phyloP scores from a whole-genome alignment of 257 asterid species.

The Gentiana dahurica region DNA sequence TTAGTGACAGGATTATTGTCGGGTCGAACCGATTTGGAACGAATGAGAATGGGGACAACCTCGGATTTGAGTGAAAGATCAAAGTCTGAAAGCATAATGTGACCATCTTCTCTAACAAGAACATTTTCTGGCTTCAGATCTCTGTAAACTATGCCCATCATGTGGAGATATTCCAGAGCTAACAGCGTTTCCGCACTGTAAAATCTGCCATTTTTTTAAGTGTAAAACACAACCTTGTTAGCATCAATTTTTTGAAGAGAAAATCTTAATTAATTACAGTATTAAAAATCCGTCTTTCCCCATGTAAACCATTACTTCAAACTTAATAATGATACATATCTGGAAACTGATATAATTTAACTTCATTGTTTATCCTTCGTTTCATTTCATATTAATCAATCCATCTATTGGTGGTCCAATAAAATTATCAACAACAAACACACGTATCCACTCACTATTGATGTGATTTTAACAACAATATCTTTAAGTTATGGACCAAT shows the following conservation, averaged over 20 bases:
- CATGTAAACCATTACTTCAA: too few relatives aligned
- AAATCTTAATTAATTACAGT: background rate
- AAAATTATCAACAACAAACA: too few relatives aligned
- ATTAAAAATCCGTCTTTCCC: background rate
- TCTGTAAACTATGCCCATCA: constrained; percentile 42
- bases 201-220: constrained; percentile 19
- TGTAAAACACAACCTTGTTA: background rate
- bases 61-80: constrained; percentile 39
- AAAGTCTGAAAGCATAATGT: constrained; percentile 45
- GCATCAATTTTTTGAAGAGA: background rate
- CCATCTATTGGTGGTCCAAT: too few relatives aligned
- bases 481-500: too few relatives aligned
- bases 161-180: constrained; percentile 40
- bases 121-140: constrained; percentile 47
- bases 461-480: too few relatives aligned
- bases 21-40: constrained; percentile 14
- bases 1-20: background rate
- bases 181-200: constrained; percentile 33
- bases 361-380: too few relatives aligned
- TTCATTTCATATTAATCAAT: too few relatives aligned
- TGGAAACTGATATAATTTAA: too few relatives aligned
- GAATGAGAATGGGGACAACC: constrained; percentile 28
- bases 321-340: too few relatives aligned
- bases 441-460: too few relatives aligned
- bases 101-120: constrained; percentile 38